Evolutionary conservation across 2,329 filamentous ascomycete genomes (phyloP).

Genomic region (Curvularia sp.): DNA sequence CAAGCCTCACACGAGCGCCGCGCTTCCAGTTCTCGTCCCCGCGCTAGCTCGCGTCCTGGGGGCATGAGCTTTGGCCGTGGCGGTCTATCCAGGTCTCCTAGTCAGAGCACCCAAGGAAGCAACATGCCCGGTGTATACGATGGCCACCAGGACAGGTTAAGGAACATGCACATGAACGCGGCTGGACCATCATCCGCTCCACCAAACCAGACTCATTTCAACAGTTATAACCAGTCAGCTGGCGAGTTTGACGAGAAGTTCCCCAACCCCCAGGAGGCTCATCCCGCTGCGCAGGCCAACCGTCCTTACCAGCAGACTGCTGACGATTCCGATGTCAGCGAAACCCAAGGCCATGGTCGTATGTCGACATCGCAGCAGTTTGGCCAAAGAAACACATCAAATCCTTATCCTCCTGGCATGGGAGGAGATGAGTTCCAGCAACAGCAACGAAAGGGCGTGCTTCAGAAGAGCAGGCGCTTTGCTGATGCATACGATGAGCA

Average conservation of each 20-base stretch:
- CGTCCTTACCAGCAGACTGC: slow-evolving; percentile 39
- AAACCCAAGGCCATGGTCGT: slow-evolving; percentile 17
- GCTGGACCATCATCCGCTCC: slow-evolving; percentile 46
- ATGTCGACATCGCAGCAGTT: slow-evolving; percentile 34
- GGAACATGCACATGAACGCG: slow-evolving; percentile 25
- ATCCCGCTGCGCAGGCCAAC: slow-evolving; percentile 36
- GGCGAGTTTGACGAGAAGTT: slow-evolving; percentile 48
- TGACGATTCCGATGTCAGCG: slow-evolving; percentile 48
- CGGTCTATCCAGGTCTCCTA: slow-evolving; percentile 51
- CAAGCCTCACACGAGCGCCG: slow-evolving; percentile 44
- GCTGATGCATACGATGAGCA: slow-evolving; percentile 81
- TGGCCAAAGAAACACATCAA: slow-evolving; percentile 16
- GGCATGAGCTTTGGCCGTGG: slow-evolving; percentile 55
- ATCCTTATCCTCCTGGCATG: slow-evolving; percentile 53
- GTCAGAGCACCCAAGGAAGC: slow-evolving; percentile 55
- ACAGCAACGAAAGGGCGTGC: slow-evolving; percentile 57
- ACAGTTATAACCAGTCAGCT: slow-evolving; percentile 28
- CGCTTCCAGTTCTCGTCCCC: slow-evolving; percentile 39
- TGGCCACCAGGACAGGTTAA: slow-evolving; percentile 44
- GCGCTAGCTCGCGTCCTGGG: slow-evolving; percentile 45
- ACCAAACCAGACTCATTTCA: slow-evolving; percentile 48
- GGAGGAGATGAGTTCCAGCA: slow-evolving; percentile 35
- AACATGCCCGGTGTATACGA: slow-evolving; percentile 55
- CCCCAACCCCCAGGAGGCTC: slow-evolving; percentile 42
- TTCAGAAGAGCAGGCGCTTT: slow-evolving; percentile 88